Conservation (phyloP, 2,329 filamentous ascomycete genomes). For the Aspergillus versicolor region DNA sequence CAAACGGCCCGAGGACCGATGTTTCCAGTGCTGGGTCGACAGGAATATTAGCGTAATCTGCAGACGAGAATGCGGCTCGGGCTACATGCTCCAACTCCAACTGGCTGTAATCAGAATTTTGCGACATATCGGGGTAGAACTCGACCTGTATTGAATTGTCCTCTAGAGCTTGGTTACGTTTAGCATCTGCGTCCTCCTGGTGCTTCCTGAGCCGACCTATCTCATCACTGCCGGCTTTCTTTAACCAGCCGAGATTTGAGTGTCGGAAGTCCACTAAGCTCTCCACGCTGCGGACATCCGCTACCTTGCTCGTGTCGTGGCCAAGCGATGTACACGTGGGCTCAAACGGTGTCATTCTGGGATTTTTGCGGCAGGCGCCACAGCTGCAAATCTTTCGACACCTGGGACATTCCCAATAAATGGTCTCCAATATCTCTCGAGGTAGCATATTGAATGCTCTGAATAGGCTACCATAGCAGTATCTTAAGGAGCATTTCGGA, state of each 20-base stretch:
- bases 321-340: constrained; percentile 86
- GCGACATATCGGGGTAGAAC: constrained; percentile 6
- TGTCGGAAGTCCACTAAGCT: constrained; percentile 85
- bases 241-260: constrained; percentile 83
- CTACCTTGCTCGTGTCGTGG: constrained; percentile 85
- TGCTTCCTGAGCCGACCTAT: constrained; percentile 49
- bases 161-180: constrained; percentile 46
- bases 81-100: constrained; percentile 38
- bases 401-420: constrained; percentile 84
- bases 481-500: constrained; percentile 61
- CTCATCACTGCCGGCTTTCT: constrained; percentile 55
- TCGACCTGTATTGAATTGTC: constrained; percentile 45
- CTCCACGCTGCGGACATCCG: constrained; percentile 88
- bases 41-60: constrained; percentile 34
- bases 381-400: constrained; percentile 88
- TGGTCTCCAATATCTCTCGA: constrained; percentile 74
- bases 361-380: constrained; percentile 68
- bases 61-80: constrained; percentile 3
- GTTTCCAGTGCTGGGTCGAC: constrained; percentile 44
- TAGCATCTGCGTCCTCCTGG: constrained; percentile 56
- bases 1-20: constrained; percentile 16
- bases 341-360: constrained; percentile 73
- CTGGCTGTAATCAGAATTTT: constrained; percentile 16
- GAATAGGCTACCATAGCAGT: constrained; percentile 92
- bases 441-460: constrained; percentile 90